A percentile compares a stretch with the other conserved stretches of the same genome.
phyloP scores from a whole-genome alignment of 331 rosid species.

The Erythrophleum ivorense region DNA sequence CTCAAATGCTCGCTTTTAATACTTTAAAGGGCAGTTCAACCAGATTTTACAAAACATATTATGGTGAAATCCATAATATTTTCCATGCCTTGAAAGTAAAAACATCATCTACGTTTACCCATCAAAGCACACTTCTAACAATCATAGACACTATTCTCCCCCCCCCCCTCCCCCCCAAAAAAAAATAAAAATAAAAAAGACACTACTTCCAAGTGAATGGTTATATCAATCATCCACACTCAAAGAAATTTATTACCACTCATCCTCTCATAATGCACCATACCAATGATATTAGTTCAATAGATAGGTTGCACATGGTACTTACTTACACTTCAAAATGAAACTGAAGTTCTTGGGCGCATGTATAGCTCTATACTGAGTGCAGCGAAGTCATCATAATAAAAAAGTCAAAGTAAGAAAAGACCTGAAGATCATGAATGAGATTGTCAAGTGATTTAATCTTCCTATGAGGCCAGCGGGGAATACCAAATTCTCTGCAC shows the following conservation, averaged over 20 bases:
- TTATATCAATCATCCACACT: constrained; percentile 20
- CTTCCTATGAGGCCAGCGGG: constrained; percentile 97
- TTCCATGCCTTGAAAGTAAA: constrained; percentile 32
- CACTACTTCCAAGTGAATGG: constrained; percentile 17
- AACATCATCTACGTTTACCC: background rate
- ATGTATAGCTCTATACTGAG: background rate
- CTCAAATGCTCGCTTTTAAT: background rate
- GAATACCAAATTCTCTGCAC: constrained; percentile 92
- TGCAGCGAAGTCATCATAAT: constrained; percentile 16
- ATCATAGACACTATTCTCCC: background rate
- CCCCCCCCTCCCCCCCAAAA: too few species aligned
- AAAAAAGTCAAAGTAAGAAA: constrained; percentile 36
- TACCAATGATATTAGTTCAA: constrained; percentile 22
- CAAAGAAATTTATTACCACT: background rate
- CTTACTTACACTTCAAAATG: constrained; percentile 15
- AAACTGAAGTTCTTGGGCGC: constrained; percentile 7
- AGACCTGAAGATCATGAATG: constrained; percentile 86
- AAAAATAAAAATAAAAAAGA: too few species aligned
- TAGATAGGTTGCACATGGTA: background rate
- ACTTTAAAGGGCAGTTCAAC: constrained; percentile 29
- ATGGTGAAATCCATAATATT: constrained; percentile 7
- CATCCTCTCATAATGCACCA: constrained; percentile 31
- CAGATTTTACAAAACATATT: constrained; percentile 2
- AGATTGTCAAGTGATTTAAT: constrained; percentile 88
- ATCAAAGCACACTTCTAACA: constrained; percentile 19